These are phyloP conservation scores for Lophium mytilinum DNA, from an alignment of 495 filamentous ascomycete species.

Conservation along the genomic window DNA sequence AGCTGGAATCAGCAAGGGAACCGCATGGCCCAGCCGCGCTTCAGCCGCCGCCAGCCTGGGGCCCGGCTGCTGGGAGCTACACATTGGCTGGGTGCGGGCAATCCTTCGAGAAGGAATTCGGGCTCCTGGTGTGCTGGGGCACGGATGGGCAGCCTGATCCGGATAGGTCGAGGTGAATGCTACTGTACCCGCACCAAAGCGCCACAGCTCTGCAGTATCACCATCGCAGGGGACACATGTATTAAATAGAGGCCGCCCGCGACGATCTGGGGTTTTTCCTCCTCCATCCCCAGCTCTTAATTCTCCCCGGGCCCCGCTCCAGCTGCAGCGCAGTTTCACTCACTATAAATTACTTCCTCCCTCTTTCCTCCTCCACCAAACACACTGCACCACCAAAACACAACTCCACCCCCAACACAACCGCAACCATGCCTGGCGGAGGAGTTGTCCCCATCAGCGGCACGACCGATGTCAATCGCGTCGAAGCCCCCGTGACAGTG, in stretches of 20 bases:
- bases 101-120: constrained; percentile 24
- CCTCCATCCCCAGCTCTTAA: constrained; percentile 9
- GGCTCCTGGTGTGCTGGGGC: neutral
- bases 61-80: too few species aligned
- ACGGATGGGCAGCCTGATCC: constrained; percentile 13
- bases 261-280: neutral
- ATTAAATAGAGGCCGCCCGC: neutral
- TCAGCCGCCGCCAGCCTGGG: too few species aligned
- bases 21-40: too few species aligned
- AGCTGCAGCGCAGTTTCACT: constrained; percentile 2
- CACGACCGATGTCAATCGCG: constrained; percentile 31
- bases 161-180: constrained; percentile 11
- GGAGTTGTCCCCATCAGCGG: constrained; percentile 25
- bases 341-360: neutral
- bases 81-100: neutral
- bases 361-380: constrained; percentile 2
- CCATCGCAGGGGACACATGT: constrained; percentile 10
- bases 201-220: constrained; percentile 26
- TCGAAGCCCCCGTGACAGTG: constrained; percentile 36
- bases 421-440: constrained; percentile 28
- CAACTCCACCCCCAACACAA: neutral
- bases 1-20: too few species aligned
- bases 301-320: neutral
- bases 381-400: neutral
- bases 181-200: constrained; percentile 22